Evolutionary conservation across 2,329 filamentous ascomycete genomes (phyloP).

Genomic region (Talaromyces sp.): DNA sequence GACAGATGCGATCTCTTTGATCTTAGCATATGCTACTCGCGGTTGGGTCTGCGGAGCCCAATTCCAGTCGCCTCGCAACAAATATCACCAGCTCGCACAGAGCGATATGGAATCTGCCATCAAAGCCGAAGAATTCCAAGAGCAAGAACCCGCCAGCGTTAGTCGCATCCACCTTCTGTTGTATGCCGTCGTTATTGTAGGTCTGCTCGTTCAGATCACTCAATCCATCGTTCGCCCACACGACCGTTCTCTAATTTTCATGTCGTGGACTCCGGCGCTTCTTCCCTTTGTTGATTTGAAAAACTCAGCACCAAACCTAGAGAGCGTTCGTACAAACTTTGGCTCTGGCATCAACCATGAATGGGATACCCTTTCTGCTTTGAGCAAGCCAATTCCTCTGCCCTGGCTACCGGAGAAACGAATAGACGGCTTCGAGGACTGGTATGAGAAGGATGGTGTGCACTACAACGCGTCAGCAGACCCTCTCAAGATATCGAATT

Average conservation of each 20-base stretch:
- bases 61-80: background rate
- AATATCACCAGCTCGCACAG: slow-evolving; percentile 1
- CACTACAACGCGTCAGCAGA: slow-evolving; percentile 34
- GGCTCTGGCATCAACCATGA: slow-evolving; percentile 17
- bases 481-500: slow-evolving; percentile 38
- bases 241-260: slow-evolving; percentile 21
- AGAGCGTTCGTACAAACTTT: slow-evolving; percentile 15
- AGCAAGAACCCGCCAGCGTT: background rate
- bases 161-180: background rate
- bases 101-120: background rate
- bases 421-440: slow-evolving; percentile 22
- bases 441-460: slow-evolving; percentile 11
- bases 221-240: slow-evolving; percentile 23
- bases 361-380: slow-evolving; percentile 15
- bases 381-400: slow-evolving; percentile 16
- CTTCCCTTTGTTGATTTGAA: slow-evolving; percentile 15
- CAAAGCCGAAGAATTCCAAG: background rate
- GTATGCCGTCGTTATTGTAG: slow-evolving; percentile 15
- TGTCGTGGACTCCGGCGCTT: slow-evolving; percentile 20
- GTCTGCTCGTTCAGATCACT: slow-evolving; percentile 16
- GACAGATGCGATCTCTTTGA: background rate
- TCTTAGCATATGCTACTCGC: background rate
- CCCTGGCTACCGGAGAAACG: slow-evolving; percentile 20
- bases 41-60: background rate
- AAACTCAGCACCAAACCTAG: slow-evolving; percentile 14